Percentiles rank a stretch among this genome's conserved stretches.
Conservation (phyloP, 1,284 basidiomycete species). For the Sparassis latifolia region DNA sequence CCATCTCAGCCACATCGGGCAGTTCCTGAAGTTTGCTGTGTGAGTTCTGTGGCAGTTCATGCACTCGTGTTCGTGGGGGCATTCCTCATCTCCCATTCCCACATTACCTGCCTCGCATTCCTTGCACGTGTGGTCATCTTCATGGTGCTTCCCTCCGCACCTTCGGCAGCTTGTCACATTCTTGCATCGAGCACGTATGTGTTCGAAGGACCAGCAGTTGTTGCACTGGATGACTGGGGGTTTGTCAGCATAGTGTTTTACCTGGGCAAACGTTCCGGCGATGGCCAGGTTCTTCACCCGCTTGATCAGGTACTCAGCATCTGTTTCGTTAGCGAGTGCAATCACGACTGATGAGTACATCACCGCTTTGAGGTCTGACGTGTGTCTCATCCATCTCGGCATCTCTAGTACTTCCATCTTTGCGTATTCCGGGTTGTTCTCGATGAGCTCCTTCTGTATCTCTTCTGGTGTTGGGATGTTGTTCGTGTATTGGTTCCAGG, state of each 20-base stretch:
- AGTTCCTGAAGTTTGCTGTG: slow-evolving; percentile 1
- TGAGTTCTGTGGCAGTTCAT: slow-evolving; percentile 1
- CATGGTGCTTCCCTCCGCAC: background rate
- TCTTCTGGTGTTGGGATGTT: slow-evolving; percentile 1
- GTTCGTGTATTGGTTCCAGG: background rate
- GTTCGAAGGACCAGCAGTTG: slow-evolving; percentile 1
- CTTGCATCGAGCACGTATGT: background rate
- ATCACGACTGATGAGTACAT: background rate
- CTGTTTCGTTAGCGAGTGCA: background rate
- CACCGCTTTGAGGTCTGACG: background rate
- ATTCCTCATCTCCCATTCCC: background rate
- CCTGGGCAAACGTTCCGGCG: background rate
- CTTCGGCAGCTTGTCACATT: background rate
- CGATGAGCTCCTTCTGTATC: background rate
- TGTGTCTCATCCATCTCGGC: background rate
- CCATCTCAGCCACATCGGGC: background rate
- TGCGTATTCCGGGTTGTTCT: slow-evolving; percentile 2
- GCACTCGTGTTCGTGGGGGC: background rate
- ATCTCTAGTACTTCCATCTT: background rate
- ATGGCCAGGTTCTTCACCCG: background rate
- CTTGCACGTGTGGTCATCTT: background rate
- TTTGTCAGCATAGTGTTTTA: slow-evolving; percentile 3
- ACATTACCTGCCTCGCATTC: background rate
- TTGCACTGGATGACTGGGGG: slow-evolving; percentile 1
- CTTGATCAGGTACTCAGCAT: background rate